Conservation (phyloP, 2,329 filamentous ascomycete genomes). For the Sporothrix brasiliensis region DNA sequence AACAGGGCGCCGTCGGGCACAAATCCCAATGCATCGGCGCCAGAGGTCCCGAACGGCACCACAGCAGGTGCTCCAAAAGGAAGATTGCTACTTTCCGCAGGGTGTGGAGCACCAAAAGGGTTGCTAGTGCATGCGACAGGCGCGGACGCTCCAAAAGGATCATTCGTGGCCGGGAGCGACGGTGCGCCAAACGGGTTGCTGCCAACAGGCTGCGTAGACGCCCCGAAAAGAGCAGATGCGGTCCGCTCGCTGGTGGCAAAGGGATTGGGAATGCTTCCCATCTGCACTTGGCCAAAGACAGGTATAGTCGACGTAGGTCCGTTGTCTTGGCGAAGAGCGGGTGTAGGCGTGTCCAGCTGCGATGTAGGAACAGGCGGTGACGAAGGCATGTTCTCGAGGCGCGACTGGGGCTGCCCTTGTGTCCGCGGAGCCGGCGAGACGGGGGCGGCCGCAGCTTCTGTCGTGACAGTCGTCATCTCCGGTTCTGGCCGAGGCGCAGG, state of each 20-base stretch:
- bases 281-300: not conserved
- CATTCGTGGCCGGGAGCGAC: not conserved
- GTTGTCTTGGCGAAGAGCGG: not conserved
- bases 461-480: not conserved
- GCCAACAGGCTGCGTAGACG: not conserved
- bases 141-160: not conserved
- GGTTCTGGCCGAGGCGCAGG: constrained; percentile 22
- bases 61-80: constrained; percentile 8
- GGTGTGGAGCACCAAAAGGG: not conserved
- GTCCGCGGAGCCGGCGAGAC: not conserved
- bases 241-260: constrained; percentile 10
- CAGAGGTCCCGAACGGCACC: not conserved
- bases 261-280: constrained; percentile 18
- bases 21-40: constrained; percentile 30
- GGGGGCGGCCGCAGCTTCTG: not conserved
- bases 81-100: not conserved
- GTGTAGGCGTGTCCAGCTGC: not conserved
- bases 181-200: not conserved
- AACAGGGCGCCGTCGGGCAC: constrained; percentile 28
- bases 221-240: constrained; percentile 27
- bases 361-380: not conserved
- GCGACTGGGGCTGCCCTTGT: not conserved
- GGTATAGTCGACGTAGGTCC: not conserved
- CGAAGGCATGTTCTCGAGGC: not conserved
- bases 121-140: not conserved